Evolutionary conservation across 208 protist species (phyloP).

Genomic region (Crithidia fasciculata): DNA sequence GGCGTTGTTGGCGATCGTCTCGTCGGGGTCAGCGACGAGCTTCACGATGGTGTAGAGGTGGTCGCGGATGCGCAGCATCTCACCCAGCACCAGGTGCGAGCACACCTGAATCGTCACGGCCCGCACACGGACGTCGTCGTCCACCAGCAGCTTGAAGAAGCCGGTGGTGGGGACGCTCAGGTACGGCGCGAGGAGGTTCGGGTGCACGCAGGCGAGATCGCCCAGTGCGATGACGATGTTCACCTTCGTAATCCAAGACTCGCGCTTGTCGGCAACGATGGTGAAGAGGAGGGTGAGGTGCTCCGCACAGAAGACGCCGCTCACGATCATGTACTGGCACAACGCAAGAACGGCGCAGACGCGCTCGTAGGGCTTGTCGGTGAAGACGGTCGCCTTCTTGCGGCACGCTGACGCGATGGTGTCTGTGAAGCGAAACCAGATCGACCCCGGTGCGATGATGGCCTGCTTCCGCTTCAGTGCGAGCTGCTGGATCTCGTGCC

Average conservation of each 20-base stretch:
- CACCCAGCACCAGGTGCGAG: constrained; percentile 88
- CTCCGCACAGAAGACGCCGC: constrained; percentile 69
- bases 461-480: constrained; percentile 65
- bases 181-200: constrained; percentile 85
- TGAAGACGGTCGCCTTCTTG: constrained; percentile 45
- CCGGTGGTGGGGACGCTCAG: constrained; percentile 73
- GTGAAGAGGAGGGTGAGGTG: constrained; percentile 83
- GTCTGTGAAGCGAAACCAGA: constrained; percentile 68
- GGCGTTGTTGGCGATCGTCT: constrained; percentile 84
- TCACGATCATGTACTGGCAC: constrained; percentile 89
- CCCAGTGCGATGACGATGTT: constrained; percentile 89
- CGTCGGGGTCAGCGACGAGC: constrained; percentile 87
- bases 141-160: constrained; percentile 85
- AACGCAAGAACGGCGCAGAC: constrained; percentile 85
- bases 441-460: constrained; percentile 76
- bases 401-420: constrained; percentile 63
- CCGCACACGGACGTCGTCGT: constrained; percentile 86
- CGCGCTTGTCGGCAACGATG: constrained; percentile 71
- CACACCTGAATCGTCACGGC: constrained; percentile 92
- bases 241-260: constrained; percentile 89
- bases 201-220: constrained; percentile 89
- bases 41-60: constrained; percentile 88
- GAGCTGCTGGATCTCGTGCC: constrained; percentile 87
- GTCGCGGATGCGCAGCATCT: constrained; percentile 91
- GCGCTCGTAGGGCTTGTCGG: constrained; percentile 56